Base-by-base conservation (phyloP, 345 rosid species). In the Mercurialis annua region DNA sequence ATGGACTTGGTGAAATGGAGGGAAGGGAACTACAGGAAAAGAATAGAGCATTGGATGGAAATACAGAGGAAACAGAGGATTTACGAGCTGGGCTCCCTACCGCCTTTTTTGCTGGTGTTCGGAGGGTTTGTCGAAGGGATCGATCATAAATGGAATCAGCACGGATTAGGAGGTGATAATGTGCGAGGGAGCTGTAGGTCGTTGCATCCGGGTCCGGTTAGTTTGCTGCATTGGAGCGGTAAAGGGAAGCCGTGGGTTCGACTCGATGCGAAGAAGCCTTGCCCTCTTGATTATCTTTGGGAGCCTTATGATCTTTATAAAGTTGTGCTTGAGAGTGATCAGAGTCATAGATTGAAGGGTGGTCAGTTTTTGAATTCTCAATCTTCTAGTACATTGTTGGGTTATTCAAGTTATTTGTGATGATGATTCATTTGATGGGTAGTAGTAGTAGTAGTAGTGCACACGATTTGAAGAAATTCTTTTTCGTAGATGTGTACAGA, bases 191-290 rank as follows among this genome's bases (percentile, higher is more conserved):
- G 90, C 34, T 93, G 98, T 76, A 71, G 98, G 76, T 70, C 85
- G 10, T 55, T 93, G 71, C 98, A 93, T 53, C 86, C 87, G 0
- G 98, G 98, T 26, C 90, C 97, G 8, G 97, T 89, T 47, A 93
- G 98, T 61, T 73, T 93, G 80, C 77, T 93, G 60, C 98, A 90
- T 80, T 93, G 98, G 98, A 93, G 98, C 52, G 98, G 98, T 18
- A 90, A 93, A 76, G 98, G 98, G 64, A 93, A 93, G 73, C 98
- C 98, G 0, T 93, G 98, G 98, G 89, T 76, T 0, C 76, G 98
- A 27, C 86, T 93, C 5, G 98, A 93, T 61, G 84, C 77, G n/a
- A 71, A 72, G 67, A 89, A 83, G 49, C 87, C 98, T 0, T 93
- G 98, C 65, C 85, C 86, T 2, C 57, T 90, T 40, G 98, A 93